Base-by-base conservation (phyloP, 352 stramenopile species). In the Elongisporangium senticosum region DNA sequence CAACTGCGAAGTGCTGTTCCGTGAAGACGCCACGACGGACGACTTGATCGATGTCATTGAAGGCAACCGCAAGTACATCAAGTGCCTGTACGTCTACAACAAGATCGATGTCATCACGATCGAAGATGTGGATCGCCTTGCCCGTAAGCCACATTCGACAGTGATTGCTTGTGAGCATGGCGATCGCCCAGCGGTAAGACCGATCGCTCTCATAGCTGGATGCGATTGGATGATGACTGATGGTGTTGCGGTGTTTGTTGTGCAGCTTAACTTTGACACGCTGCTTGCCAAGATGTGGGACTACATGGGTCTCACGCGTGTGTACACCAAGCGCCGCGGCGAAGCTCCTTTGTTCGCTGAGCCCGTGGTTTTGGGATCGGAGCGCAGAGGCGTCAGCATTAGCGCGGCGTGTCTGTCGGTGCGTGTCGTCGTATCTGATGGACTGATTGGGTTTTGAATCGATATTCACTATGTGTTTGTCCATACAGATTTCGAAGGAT, bases 71-170 rank as follows among this genome's bases (percentile, higher is more conserved):
- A 98, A 98, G 69, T 99, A 99, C 82, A 98, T 99, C 61, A 98
- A 98, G 84, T 98, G 87, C 65, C 70, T 99, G 51, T 99, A 99
- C 74, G 92, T 99, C 62, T 99, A 99, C 90, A 99, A 99, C 83
- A 99, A 99, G 80, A 98, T 99, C 69, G 98, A 99, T 77, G 97
- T 97, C 15, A 89, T 99, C 56, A 98, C 93, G 7, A 98, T 99
- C 57, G 98, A 99, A 80, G 97, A 99, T 71, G 93, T 99, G 19
- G 96, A 99, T 68, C 86, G 93, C 33, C 79, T 99, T 48, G 97
- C 97, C 4, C 85, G 96, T 22, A 86, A 98, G 72, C 93, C 95
- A 13, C 88, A 99, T 79, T 98, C 94, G 37, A 95, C 98, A 39
- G 96, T 99, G 8, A 98, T 98, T 59, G 97, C 90, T 51, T 98